Evolutionary conservation across 1,284 basidiomycete genomes (phyloP), one percentile per base, ranked within the genome.

Genomic region (Rhodotorula sp.): DNA sequence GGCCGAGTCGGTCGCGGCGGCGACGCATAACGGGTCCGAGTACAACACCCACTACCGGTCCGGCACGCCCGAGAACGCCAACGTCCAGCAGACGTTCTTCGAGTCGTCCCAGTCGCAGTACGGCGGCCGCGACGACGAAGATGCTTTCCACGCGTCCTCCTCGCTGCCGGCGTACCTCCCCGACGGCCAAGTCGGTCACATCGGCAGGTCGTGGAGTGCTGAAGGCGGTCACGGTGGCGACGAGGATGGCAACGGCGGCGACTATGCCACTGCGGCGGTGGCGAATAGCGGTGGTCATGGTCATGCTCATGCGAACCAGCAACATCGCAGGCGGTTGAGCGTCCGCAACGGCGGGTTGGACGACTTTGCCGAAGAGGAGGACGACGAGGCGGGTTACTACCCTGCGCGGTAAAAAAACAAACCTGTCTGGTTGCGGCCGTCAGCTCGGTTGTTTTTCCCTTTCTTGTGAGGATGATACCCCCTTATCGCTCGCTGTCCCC

Each of bases 71-170:
- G 69, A 69, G 37, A 66, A 75, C 62, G 62, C 67, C 46, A 76
- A 77, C 70, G 75, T 72, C 18, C 74, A 75, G 64, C 76, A 77
- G 29, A 65, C 66, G 55, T 77, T 74, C 54, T 73, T 67, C 24
- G 53, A 54, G 7, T 51, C 45, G n/a, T 17, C 20, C 26, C 17
- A 17, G 46, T 37, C 20, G 6, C 42, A 46, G 33, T 30, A 61
- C 49, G 33, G 22, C 48, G 29, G 24, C 46, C 37, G 45, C 24
- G 54, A 57, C 49, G n/a, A n/a, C n/a, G n/a, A n/a, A n/a, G n/a
- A n/a, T n/a, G n/a, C n/a, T n/a, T n/a, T n/a, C n/a, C 62, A 45
- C 14, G 48, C n/a, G n/a, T n/a, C n/a, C n/a, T 58, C 57, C 49
- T 60, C 18, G 45, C 29, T 29, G 29, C 30, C 29, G 33, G 51